Evolutionary conservation across 108 stramenopile genomes (phyloP), one percentile per base, ranked within the genome.

Genomic region (Skeletonema grethae): DNA sequence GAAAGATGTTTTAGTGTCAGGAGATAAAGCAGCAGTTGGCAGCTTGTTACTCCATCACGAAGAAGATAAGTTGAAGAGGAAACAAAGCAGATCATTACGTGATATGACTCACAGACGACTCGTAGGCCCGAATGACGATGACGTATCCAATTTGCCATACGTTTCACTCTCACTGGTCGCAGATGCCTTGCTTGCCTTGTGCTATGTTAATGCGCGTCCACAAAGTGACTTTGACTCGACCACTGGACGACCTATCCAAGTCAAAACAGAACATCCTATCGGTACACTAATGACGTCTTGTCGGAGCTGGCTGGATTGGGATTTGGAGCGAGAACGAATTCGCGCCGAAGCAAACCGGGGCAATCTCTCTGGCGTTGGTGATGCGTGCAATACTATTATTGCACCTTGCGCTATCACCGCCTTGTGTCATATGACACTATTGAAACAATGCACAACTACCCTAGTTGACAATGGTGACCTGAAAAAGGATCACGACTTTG

Each of bases 221-320:
- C 61, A 83, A 10, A 63, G 80, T 13, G 86, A 88, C 29, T 86
- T 83, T 16, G 92, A 93, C 69, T 88, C 92, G 31, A 61, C 89
- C 10, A 87, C 87, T 13, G 90, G 86, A 25, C 79, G 81, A 50
- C 76, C 75, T 22, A 71, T 88, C 10, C 86, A 88, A 64, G 63
- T 83, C n/a, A 82, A 83, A 35, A 79, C 78, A 55, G 74, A 81
- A 20, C 94, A 95, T 63, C 94, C 94, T 5, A 87, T 90, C n/a
- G 59, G 73, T 11, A 86, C 85, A 7, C 58, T 95, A 68, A 86
- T 95, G 66, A 69, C 78, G 59, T 72, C 73, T 12, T 75, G 88
- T 62, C 76, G 77, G 35, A 69, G 77, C 15, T 95, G 94, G 94
- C 79, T 95, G 1, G 90, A 95, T 18, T 95, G 94, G 94, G 94